Base-by-base conservation (phyloP, 2,329 filamentous ascomycete genomes). In the Fusarium sp. region DNA sequence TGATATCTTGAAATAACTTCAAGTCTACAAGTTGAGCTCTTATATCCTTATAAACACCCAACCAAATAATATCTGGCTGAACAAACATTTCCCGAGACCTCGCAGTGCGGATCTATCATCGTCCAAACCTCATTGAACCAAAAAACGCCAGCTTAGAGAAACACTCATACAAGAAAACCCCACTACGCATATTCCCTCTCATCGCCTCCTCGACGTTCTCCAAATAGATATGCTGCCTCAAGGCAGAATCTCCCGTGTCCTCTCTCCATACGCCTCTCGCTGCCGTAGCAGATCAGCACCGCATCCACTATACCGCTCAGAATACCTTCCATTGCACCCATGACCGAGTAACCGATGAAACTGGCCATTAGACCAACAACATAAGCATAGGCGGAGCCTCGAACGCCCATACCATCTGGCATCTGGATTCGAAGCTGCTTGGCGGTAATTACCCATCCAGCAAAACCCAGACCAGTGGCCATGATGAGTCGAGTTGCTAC, bases 371-470 rank as follows among this genome's bases (percentile, higher is more conserved):
- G 77, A 9, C 93, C 95, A 22, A 99, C 92, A 2, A 98, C 86
- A 72, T 98, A 99, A 3, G 94, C 95, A 75, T 99, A 99, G 24
- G 95, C 83, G 70, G 92, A 97, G 8, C 95, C 95, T 41, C 86
- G 86, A 46, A 89, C 74, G 0, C 85, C 84, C 47, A 76, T 66
- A 2, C 82, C 83, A 35, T 80, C 83, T 53, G 76, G 88, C 58
- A 79, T 78, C 72, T 78, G 80, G 19, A 95, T 80, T 47, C 84
- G 81, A 5, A 97, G 81, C 76, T 91, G 89, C 62, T 92, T 88
- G 10, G 95, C 93, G 32, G 93, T 96, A 42, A 92, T 91, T 8
- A 98, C 92, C 95, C 95, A 99, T n/a, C 92, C 94, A 5, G 91
- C 93, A 71, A 98, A 96, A 1, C 94, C 94, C 28, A 99, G 85